phyloP scores from a whole-genome alignment of 2,329 filamentous ascomycete genomes.

The Botrytis fragariae region DNA sequence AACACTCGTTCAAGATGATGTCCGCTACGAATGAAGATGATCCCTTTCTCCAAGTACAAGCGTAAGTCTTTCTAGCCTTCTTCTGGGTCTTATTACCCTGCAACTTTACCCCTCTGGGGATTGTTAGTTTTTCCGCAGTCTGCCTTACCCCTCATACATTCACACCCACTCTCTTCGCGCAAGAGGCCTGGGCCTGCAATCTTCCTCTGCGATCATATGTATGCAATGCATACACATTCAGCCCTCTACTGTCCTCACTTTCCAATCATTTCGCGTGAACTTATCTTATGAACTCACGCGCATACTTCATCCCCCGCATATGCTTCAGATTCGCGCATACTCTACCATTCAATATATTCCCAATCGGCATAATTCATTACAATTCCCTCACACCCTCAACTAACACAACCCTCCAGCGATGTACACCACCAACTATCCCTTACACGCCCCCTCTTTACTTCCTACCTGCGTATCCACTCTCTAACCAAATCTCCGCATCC shows the following conservation, averaged over 20 bases:
- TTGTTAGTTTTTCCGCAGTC: background rate
- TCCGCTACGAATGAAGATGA: conserved; percentile 66
- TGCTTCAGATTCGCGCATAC: background rate
- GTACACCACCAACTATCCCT: conserved; percentile 79
- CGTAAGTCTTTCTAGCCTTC: conserved; percentile 46
- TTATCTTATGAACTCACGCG: background rate
- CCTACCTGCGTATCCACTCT: conserved; percentile 92
- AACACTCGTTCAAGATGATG: conserved; percentile 54
- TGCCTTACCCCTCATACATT: conserved; percentile 12
- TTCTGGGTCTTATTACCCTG: conserved; percentile 5
- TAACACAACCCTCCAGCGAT: conserved; percentile 57
- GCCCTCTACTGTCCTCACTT: background rate
- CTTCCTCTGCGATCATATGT: background rate
- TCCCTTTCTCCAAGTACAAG: conserved; percentile 70
- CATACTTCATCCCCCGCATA: background rate
- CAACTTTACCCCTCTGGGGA: background rate
- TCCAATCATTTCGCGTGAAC: conserved; percentile 1
- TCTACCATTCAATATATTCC: background rate
- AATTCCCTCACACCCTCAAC: background rate
- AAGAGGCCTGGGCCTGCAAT: background rate
- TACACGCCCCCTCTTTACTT: conserved; percentile 84
- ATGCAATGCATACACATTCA: background rate
- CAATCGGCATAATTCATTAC: conserved; percentile 7
- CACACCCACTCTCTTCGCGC: background rate
- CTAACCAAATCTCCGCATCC: conserved; percentile 55